phyloP scores from a whole-genome alignment of 1,284 basidiomycete species.

The Cutaneotrichosporon cutaneum region DNA sequence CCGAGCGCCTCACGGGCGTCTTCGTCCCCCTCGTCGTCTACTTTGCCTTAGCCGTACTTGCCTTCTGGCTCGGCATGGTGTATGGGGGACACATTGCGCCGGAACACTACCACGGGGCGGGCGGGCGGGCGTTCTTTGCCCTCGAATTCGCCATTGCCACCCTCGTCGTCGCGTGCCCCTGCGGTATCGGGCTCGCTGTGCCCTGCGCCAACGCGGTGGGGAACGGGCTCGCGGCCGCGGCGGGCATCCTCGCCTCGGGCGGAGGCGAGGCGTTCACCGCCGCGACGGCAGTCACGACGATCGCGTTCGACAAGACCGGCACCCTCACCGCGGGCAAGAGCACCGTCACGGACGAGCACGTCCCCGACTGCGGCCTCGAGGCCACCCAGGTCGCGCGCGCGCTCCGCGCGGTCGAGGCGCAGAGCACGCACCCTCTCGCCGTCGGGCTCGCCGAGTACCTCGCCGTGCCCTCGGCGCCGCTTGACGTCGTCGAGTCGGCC shows the following conservation, averaged over 20 bases:
- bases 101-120: constrained; percentile 75
- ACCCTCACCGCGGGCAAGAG: constrained; percentile 82
- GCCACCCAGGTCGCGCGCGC: constrained; percentile 13
- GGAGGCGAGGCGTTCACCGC: constrained; percentile 89
- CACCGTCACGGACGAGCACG: constrained; percentile 36
- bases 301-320: constrained; percentile 96
- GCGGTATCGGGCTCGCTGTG: constrained; percentile 91
- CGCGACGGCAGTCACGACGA: constrained; percentile 72
- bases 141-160: constrained; percentile 97
- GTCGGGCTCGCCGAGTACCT: constrained; percentile 79
- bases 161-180: constrained; percentile 97
- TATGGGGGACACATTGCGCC: constrained; percentile 67
- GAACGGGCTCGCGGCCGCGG: constrained; percentile 92
- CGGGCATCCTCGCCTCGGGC: constrained; percentile 97
- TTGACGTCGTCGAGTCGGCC: constrained; percentile 65
- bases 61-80: constrained; percentile 79
- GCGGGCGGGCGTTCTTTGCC: constrained; percentile 82
- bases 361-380: constrained; percentile 36
- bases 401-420: constrained; percentile 75
- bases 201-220: constrained; percentile 99
- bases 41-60: constrained; percentile 77
- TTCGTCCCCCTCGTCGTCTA: constrained; percentile 94
- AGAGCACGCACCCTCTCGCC: constrained; percentile 93
- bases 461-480: constrained; percentile 57
- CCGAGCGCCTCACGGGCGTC: constrained; percentile 88